Evolutionary conservation across 306 rosid species (phyloP), one percentile per base, ranked within the genome.

Genomic region (Gynostemma pentaphyllum): DNA sequence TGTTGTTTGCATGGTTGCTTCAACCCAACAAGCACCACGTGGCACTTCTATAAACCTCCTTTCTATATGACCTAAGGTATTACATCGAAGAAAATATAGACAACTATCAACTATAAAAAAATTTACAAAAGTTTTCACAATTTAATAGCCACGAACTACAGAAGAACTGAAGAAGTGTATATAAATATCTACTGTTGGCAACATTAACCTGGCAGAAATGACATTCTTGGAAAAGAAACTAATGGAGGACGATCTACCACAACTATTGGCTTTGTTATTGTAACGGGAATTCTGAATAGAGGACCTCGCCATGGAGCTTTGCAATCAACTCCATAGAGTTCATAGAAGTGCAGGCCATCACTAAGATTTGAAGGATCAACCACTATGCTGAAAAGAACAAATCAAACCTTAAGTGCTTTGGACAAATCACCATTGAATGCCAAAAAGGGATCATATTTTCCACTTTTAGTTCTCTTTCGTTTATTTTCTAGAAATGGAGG

Each of bases 221-320:
- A 73, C 88, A 92, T 79, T 57, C 76, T 74, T 53, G 90, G 68
- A 74, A 86, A 92, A 44, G 83, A 74, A 77, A 84, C 76, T 70
- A 75, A 70, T 27, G 89, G 88, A 48, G 92, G 86, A 47, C 72
- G 81, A 64, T 62, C 80, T 50, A 73, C 74, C 70, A 88, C 76
- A 62, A 80, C 71, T 72, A 69, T 72, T 67, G 98, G 84, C 83
- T 88, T 92, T 63, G 90, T 86, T 73, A 92, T 79, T 50, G 95
- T 92, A 55, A 92, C 74, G 8, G 98, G 98, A 69, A 92, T 78
- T 81, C 96, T 82, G 79, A 92, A 92, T 32, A 92, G 83, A 48
- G 98, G 96, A n/a, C 98, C 98, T 13, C 94, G 95, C 95, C 96
- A 84, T 61, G 96, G 95, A 70, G 95, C 95, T 65, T 92, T 92